A percentile compares a stretch with the other conserved stretches of the same genome.
phyloP scores from a whole-genome alignment of 1,284 basidiomycete species.

The Cystobasidium slooffiae region DNA sequence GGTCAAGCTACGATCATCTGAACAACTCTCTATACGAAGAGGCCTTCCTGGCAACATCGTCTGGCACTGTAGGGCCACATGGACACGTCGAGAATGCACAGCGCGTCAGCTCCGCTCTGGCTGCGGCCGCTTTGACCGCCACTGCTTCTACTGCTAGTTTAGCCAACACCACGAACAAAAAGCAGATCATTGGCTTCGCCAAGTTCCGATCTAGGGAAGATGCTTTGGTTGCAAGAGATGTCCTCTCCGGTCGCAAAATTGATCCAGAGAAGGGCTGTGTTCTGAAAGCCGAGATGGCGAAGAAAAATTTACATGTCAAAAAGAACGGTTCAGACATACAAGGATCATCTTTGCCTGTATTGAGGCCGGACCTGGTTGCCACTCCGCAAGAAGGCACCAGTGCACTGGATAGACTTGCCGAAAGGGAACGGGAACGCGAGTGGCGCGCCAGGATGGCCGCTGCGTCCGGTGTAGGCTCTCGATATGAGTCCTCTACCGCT shows the following conservation, averaged over 20 bases:
- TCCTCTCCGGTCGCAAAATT: slow-evolving; percentile 85
- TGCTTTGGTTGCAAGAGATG: slow-evolving; percentile 84
- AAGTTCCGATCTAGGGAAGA: slow-evolving; percentile 88
- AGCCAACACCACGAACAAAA: slow-evolving; percentile 54
- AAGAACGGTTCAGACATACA: slow-evolving; percentile 61
- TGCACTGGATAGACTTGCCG: slow-evolving; percentile 37
- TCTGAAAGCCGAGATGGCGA: slow-evolving; percentile 98
- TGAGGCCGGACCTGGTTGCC: background rate
- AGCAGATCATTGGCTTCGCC: slow-evolving; percentile 98
- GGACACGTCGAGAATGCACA: slow-evolving; percentile 25
- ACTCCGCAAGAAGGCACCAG: slow-evolving; percentile 13
- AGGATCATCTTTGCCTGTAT: background rate
- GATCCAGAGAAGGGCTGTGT: slow-evolving; percentile 94
- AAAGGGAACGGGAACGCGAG: slow-evolving; percentile 28
- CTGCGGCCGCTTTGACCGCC: slow-evolving; percentile 53
- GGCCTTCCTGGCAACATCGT: slow-evolving; percentile 12
- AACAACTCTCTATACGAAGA: slow-evolving; percentile 39
- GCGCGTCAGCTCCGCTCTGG: slow-evolving; percentile 51
- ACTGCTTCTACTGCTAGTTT: slow-evolving; percentile 45
- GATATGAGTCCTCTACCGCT: background rate
- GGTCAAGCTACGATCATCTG: slow-evolving; percentile 29
- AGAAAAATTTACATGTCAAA: slow-evolving; percentile 98
- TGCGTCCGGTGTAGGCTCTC: background rate
- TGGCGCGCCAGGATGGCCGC: slow-evolving; percentile 4
- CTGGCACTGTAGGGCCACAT: background rate